A percentile compares a stretch with the other conserved stretches of the same genome.
phyloP scores from a whole-genome alignment of 176 grass and related monocot genomes.

The Oryza coarctata region DNA sequence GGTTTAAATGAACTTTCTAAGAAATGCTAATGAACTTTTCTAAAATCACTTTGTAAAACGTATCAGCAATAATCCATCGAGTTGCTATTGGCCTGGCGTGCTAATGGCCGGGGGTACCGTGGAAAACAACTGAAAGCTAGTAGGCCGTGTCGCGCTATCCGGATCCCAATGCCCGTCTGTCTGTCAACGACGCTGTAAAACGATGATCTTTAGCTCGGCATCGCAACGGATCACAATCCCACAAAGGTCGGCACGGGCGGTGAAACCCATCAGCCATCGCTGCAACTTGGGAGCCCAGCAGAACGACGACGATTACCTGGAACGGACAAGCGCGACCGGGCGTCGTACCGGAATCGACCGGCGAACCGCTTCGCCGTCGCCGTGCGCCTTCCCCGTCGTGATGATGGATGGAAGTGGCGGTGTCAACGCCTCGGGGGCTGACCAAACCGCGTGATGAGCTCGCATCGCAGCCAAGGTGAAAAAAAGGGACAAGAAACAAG shows the following conservation, averaged over 20 bases:
- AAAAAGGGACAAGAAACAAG: background rate
- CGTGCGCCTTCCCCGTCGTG: no score
- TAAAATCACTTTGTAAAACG: no score
- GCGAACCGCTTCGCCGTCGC: background rate
- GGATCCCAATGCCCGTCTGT: no score
- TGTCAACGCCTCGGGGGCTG: slow-evolving; percentile 18
- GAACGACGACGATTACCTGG: background rate
- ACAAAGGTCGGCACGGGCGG: no score
- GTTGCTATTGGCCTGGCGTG: no score
- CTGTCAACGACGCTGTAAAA: no score
- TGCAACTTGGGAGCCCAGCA: background rate
- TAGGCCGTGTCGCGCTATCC: no score
- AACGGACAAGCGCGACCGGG: background rate
- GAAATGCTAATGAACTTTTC: no score
- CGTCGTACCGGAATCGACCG: background rate
- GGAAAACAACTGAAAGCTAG: no score
- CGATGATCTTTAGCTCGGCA: background rate
- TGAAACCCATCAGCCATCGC: background rate
- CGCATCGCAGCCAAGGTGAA: background rate
- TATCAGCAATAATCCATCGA: no score
- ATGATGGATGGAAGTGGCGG: background rate
- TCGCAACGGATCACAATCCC: background rate
- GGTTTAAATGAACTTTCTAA: no score
- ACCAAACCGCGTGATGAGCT: slow-evolving; percentile 31
- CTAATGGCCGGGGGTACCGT: no score